Evolutionary conservation across 306 rosid genomes (phyloP), one percentile per base, ranked within the genome.

Genomic region (Oemleria cerasiformis): DNA sequence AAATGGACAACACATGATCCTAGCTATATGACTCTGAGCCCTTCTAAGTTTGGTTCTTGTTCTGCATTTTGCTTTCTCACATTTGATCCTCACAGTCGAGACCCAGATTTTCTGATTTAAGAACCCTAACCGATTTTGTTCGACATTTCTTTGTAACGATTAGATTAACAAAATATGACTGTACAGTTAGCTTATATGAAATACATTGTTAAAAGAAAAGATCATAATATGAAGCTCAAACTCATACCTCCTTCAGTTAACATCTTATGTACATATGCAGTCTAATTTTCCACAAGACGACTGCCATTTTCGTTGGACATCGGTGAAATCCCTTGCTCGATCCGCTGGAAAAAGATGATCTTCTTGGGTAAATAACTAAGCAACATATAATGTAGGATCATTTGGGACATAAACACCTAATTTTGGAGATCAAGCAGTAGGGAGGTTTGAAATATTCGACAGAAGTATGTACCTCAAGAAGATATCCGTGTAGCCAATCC

Each of bases 401-500:
- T 30, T 30, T 53, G n/a, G 69, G 57, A 14, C 40, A 53, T 17
- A 14, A 67, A 59, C n/a, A 59, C 2, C 59, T 17, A 67, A 3
- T 20, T 50, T 55, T 69, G 14, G 0, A 34, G 71, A 21, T 72
- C 21, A 38, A 19, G 30, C 39, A 21, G 21, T 30, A 51, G 7
- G 23, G 42, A 19, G 25, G 69, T 40, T 7, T 38, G 51, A 11
- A 25, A n/a, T 15, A 25, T 8, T 23, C 2, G 8, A 23, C 15
- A 23, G 42, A 53, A 45, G 21, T 30, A 11, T 11, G 51, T 69
- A 94, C 98, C 97, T 91, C 90, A 55, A 94, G 97, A 84, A 94
- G 91, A 82, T 94, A 75, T 23, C 79, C 73, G 55, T 91, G 96
- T 76, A 94, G 82, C 97, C 91, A 87, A 84, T 94, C 98, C 84